These are phyloP conservation scores for Fusarium nelsonii DNA, from an alignment of 2,329 filamentous ascomycete species.

Conservation along the genomic window DNA sequence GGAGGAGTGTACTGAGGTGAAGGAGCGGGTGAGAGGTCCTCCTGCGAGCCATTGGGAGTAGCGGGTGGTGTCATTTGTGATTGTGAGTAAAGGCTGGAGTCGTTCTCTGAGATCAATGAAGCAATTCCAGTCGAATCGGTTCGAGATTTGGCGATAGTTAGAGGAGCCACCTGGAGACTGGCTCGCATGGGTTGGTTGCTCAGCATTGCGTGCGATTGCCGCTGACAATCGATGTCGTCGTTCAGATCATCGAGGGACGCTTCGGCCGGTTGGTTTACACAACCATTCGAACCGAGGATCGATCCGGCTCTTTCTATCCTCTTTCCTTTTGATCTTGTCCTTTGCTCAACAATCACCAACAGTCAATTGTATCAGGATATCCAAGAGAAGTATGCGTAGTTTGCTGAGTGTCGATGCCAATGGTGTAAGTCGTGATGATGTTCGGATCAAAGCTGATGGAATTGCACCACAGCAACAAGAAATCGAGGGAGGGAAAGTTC, in stretches of 20 bases:
- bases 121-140: constrained; percentile 48
- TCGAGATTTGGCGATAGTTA: constrained; percentile 63
- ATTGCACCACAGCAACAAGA: constrained; percentile 29
- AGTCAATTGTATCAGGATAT: constrained; percentile 26
- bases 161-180: constrained; percentile 72
- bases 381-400: constrained; percentile 37
- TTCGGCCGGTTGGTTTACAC: constrained; percentile 36
- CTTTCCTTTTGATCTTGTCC: not conserved
- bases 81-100: constrained; percentile 59
- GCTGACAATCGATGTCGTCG: constrained; percentile 39
- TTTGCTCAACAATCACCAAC: constrained; percentile 7
- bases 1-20: constrained; percentile 58
- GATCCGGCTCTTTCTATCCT: constrained; percentile 26
- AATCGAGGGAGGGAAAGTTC: constrained; percentile 29
- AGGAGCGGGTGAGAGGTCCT: constrained; percentile 61
- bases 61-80: constrained; percentile 81
- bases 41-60: constrained; percentile 77
- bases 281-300: constrained; percentile 40
- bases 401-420: constrained; percentile 14
- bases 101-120: constrained; percentile 48
- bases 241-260: constrained; percentile 50
- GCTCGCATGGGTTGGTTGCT: constrained; percentile 63
- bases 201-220: constrained; percentile 55
- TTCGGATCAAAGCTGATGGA: constrained; percentile 12
- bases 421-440: constrained; percentile 40